Conservation (phyloP, 75 land plant species). For the Pseudotsuga menziesii region DNA sequence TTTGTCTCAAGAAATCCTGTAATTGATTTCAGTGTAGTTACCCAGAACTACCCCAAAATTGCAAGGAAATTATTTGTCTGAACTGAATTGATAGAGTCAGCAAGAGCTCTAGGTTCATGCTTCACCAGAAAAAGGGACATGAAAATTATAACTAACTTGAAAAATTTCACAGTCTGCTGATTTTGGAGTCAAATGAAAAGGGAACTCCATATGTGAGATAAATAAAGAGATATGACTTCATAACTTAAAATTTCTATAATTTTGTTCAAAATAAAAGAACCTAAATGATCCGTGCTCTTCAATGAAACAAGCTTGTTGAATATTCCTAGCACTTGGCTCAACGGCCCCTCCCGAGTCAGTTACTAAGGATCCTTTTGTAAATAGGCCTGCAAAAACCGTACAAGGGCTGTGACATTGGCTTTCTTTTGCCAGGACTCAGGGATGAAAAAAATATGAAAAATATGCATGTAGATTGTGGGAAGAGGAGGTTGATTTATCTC, state of each 20-base stretch:
- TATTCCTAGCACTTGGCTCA: conserved; percentile 71
- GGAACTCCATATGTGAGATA: conserved; percentile 57
- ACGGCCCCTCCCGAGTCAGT: conserved; percentile 55
- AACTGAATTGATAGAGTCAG: conserved; percentile 67
- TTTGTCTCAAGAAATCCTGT: conserved; percentile 75
- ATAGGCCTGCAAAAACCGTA: conserved; percentile 87
- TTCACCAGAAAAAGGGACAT: conserved; percentile 87
- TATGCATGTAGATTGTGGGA: conserved; percentile 51
- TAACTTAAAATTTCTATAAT: conserved; percentile 74
- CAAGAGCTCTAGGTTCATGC: conserved; percentile 54
- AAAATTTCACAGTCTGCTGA: conserved; percentile 55
- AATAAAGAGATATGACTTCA: conserved; percentile 49
- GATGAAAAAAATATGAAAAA: conserved; percentile 58
- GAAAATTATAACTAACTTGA: conserved; percentile 72
- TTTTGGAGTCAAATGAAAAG: conserved; percentile 64
- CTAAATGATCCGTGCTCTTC: conserved; percentile 72
- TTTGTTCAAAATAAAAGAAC: conserved; percentile 90
- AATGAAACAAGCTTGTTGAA: conserved; percentile 58
- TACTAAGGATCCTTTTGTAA: conserved; percentile 79
- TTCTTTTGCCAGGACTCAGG: conserved; percentile 74
- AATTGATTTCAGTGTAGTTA: conserved; percentile 69
- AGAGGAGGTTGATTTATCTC: conserved; percentile 75
- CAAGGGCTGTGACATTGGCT: conserved; percentile 88
- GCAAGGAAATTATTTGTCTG: conserved; percentile 51
- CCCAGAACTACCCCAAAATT: conserved; percentile 83